Conservation (phyloP, 345 rosid species). For the Euphorbia peplus region DNA sequence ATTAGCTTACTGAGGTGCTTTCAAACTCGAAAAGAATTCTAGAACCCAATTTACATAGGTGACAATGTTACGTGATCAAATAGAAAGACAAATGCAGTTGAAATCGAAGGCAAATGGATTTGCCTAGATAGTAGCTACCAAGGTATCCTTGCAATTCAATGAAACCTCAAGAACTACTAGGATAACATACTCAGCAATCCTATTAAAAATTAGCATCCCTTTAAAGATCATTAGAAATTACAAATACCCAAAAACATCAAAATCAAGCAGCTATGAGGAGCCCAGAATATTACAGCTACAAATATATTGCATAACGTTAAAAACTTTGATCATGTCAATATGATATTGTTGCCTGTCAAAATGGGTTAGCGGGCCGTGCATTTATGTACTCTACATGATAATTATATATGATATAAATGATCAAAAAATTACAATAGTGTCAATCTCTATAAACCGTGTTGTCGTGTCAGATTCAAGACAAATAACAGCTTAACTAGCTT, state of each 20-base stretch:
- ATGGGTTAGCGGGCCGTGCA: no score
- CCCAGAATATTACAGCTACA: slow-evolving; percentile 27
- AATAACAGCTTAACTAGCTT: slow-evolving; percentile 20
- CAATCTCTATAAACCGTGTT: no score
- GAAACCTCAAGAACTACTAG: slow-evolving; percentile 11
- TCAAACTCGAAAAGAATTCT: slow-evolving; percentile 7
- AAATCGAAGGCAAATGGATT: neutral
- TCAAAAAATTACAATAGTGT: no score
- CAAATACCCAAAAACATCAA: slow-evolving; percentile 3
- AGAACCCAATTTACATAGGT: slow-evolving; percentile 6
- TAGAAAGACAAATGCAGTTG: neutral
- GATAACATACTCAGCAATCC: slow-evolving; percentile 1
- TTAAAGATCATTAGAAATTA: slow-evolving; percentile 13
- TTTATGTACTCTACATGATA: no score
- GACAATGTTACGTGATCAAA: neutral
- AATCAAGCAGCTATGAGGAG: slow-evolving; percentile 41
- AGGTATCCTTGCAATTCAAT: slow-evolving; percentile 11
- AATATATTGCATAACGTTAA: slow-evolving; percentile 15
- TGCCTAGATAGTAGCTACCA: neutral
- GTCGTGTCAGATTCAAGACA: slow-evolving; percentile 32
- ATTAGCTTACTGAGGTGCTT: no score
- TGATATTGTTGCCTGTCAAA: slow-evolving; percentile 36
- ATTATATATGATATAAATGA: no score
- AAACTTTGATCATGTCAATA: slow-evolving; percentile 3
- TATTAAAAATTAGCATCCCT: neutral